These are phyloP conservation scores for Purpureocillium takamizusanense DNA, from an alignment of 2,329 filamentous ascomycete genomes.

Conservation along the genomic window DNA sequence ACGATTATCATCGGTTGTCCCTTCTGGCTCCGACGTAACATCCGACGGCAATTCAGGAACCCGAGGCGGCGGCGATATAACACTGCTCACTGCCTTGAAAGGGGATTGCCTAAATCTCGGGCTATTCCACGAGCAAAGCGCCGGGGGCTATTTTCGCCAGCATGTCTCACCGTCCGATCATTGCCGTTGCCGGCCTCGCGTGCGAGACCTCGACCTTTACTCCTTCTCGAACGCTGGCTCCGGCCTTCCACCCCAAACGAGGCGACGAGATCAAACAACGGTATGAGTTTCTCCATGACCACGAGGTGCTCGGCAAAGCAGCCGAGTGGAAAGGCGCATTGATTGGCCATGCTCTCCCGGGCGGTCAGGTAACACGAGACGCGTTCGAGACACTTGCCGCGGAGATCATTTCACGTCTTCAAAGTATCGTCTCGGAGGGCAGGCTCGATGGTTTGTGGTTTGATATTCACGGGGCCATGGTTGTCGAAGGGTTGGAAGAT, in stretches of 20 bases:
- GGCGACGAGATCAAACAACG: slow-evolving; percentile 31
- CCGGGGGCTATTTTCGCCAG: too few species aligned
- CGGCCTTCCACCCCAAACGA: slow-evolving; percentile 39
- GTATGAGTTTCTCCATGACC: slow-evolving; percentile 34
- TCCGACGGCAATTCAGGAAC: too few species aligned
- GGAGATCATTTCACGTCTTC: slow-evolving; percentile 31
- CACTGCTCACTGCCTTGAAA: too few species aligned
- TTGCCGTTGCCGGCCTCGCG: slow-evolving; percentile 42
- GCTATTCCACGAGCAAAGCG: too few species aligned
- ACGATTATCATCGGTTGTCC: too few species aligned
- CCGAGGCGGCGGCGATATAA: too few species aligned
- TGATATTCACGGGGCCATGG: slow-evolving; percentile 49
- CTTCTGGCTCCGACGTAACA: too few species aligned
- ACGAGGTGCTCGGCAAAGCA: slow-evolving; percentile 27
- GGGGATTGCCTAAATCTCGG: too few species aligned
- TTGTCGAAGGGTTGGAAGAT: slow-evolving; percentile 39
- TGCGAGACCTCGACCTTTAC: slow-evolving; percentile 46
- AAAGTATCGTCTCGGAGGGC: slow-evolving; percentile 20
- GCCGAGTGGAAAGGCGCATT: slow-evolving; percentile 41
- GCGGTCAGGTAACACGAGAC: slow-evolving; percentile 34
- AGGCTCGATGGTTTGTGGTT: slow-evolving; percentile 42
- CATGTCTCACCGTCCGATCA: slow-evolving; percentile 24
- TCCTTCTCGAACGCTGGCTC: slow-evolving; percentile 35
- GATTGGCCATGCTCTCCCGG: slow-evolving; percentile 41
- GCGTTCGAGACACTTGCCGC: slow-evolving; percentile 34